phyloP scores from a whole-genome alignment of 305 asterid species.

The Fraxinus greggii region DNA sequence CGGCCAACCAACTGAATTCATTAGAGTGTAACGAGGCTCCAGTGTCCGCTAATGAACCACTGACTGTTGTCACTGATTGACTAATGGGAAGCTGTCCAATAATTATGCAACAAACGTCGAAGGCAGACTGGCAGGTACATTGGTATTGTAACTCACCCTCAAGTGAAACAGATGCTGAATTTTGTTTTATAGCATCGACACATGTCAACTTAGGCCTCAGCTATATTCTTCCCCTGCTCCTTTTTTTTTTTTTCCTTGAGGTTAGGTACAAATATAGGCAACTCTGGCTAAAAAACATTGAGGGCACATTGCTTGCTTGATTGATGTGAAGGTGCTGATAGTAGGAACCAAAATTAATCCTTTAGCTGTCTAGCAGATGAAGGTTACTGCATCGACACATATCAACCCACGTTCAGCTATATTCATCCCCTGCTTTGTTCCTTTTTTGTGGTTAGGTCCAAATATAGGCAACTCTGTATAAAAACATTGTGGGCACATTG shows the following conservation, averaged over 20 bases:
- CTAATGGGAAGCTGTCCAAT: not conserved
- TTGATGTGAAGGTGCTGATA: not conserved
- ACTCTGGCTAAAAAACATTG: not conserved
- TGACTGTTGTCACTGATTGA: not conserved
- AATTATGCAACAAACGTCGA: not conserved
- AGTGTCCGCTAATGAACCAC: not conserved
- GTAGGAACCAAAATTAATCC: not conserved
- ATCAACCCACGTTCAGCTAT: not conserved
- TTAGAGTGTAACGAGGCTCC: not conserved
- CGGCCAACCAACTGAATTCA: constrained; percentile 7
- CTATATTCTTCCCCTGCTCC: not conserved
- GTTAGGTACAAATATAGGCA: not conserved
- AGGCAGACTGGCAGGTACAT: not conserved
- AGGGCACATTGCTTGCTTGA: not conserved
- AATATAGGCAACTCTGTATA: not conserved
- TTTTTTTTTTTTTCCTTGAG: not conserved
- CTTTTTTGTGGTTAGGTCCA: not conserved
- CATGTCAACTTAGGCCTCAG: not conserved
- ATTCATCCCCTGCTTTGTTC: not conserved
- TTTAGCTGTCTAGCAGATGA: not conserved
- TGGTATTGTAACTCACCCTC: not conserved
- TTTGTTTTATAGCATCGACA: not conserved
- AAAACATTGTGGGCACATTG: not conserved
- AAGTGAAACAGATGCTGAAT: not conserved
- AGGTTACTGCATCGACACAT: not conserved